Conservation (phyloP, 2,329 filamentous ascomycete species). For the Blastomyces gilchristii region DNA sequence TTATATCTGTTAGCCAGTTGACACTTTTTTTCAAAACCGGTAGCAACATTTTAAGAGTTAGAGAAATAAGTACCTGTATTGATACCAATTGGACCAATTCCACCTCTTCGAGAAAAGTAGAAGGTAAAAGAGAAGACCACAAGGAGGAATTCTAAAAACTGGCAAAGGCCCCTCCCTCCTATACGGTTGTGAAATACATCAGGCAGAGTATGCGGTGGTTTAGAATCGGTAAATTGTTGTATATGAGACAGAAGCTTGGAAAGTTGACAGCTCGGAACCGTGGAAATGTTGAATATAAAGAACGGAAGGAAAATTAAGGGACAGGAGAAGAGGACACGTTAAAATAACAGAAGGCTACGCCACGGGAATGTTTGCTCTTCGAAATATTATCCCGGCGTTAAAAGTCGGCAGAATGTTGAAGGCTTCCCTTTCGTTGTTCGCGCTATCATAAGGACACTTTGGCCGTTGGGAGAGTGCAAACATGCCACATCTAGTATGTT, state of each 20-base stretch:
- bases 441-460: conserved; percentile 17
- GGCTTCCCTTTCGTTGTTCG: background rate
- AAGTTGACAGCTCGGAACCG: background rate
- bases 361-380: conserved; percentile 4
- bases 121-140: background rate
- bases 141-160: background rate
- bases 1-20: background rate
- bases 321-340: conserved; percentile 14
- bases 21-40: background rate
- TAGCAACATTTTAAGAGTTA: background rate
- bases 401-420: background rate
- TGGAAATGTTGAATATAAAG: background rate
- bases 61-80: background rate
- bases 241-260: background rate
- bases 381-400: background rate
- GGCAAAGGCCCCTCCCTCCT: background rate
- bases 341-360: conserved; percentile 7
- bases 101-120: background rate
- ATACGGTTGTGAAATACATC: conserved; percentile 2
- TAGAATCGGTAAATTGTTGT: background rate
- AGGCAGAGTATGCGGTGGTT: background rate
- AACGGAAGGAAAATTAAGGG: background rate
- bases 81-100: background rate
- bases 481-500: conserved; percentile 12
- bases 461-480: conserved; percentile 14